phyloP scores from a whole-genome alignment of 1,139 yeast genomes.

The Tardiomyces blankii region DNA sequence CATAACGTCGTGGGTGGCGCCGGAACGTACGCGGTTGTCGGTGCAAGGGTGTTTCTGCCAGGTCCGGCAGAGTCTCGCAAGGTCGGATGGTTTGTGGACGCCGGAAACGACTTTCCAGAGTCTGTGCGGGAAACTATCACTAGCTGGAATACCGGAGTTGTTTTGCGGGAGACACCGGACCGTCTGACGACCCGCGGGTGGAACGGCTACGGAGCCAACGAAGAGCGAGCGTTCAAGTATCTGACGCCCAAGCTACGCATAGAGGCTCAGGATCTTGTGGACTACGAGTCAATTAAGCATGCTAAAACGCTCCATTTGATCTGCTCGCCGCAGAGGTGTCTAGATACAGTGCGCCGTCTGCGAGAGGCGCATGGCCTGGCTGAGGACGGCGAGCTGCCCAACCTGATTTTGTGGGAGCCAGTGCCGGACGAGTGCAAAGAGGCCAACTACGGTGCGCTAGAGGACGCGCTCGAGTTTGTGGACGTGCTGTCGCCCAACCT shows the following conservation, averaged over 20 bases:
- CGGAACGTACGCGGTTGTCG: constrained; percentile 74
- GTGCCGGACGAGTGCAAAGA: constrained; percentile 63
- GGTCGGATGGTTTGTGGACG: constrained; percentile 65
- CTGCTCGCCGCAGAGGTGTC: constrained; percentile 57
- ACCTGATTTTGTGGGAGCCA: constrained; percentile 67
- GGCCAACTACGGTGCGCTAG: constrained; percentile 35
- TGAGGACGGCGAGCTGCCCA: constrained; percentile 2
- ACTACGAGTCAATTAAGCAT: constrained; percentile 25
- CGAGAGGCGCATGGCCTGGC: constrained; percentile 1
- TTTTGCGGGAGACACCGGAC: constrained; percentile 38
- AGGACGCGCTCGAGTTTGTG: constrained; percentile 34
- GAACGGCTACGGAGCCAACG: constrained; percentile 57
- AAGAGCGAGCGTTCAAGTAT: constrained; percentile 42
- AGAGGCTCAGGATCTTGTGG: constrained; percentile 45
- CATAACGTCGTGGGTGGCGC: constrained; percentile 76
- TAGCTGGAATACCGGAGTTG: constrained; percentile 51
- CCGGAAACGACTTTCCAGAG: constrained; percentile 66
- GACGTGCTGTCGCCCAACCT: constrained; percentile 74
- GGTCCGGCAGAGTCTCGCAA: constrained; percentile 26
- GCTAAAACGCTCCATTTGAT: constrained; percentile 58
- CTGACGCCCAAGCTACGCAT: constrained; percentile 55
- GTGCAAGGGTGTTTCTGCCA: constrained; percentile 48
- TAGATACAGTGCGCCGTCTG: constrained; percentile 31
- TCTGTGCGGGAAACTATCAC: constrained; percentile 35
- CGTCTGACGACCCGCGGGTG: constrained; percentile 74